phyloP scores from a whole-genome alignment of 2,329 filamentous ascomycete species.

The Coleophoma crateriformis region DNA sequence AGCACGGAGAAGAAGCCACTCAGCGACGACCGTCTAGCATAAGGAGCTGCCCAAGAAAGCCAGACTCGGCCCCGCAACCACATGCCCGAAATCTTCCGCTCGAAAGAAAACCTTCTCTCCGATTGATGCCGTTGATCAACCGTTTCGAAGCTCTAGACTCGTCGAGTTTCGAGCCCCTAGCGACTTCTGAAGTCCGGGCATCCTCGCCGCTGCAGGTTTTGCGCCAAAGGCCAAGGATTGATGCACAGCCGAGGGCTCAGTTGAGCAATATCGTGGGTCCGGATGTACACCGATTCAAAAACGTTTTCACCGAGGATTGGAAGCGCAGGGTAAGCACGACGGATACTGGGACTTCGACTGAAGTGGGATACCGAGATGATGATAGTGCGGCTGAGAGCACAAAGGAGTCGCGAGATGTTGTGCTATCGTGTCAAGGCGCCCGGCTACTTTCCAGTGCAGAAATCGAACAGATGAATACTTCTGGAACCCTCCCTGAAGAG shows the following conservation, averaged over 20 bases:
- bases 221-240: neutral
- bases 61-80: too few relatives aligned
- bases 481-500: neutral
- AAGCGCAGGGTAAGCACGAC: neutral
- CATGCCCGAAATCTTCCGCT: neutral
- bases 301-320: slow-evolving; percentile 11
- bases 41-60: too few relatives aligned
- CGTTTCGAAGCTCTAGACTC: slow-evolving; percentile 24
- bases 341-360: too few relatives aligned
- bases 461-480: neutral
- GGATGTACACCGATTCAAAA: neutral
- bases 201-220: slow-evolving; percentile 10
- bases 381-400: too few relatives aligned
- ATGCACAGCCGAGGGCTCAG: neutral
- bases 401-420: too few relatives aligned
- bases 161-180: slow-evolving; percentile 11
- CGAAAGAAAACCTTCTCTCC: slow-evolving; percentile 5
- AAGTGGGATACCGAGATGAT: too few relatives aligned
- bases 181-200: slow-evolving; percentile 9
- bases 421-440: neutral
- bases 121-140: slow-evolving; percentile 16
- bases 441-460: neutral
- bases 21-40: too few relatives aligned
- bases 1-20: too few relatives aligned
- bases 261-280: neutral